These are phyloP conservation scores for Capronia americana DNA, from an alignment of 2,329 filamentous ascomycete genomes.

Conservation along the genomic window DNA sequence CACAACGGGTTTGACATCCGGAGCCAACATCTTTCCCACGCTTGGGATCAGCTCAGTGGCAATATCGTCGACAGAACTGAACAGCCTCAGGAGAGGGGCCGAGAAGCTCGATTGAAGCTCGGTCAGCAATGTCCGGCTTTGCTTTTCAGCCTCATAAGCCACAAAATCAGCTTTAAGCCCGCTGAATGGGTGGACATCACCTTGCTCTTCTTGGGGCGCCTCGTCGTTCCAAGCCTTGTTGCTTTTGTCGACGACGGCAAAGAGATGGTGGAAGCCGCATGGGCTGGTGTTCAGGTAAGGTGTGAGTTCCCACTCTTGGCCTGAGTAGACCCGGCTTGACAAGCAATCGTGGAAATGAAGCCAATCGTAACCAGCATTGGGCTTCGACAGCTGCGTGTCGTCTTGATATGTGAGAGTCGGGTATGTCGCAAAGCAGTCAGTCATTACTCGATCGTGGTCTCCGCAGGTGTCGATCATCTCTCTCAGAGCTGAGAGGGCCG, in stretches of 20 bases:
- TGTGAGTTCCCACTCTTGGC: slow-evolving; percentile 89
- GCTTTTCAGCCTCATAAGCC: slow-evolving; percentile 80
- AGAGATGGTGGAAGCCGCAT: slow-evolving; percentile 88
- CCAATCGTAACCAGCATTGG: slow-evolving; percentile 88
- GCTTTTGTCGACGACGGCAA: slow-evolving; percentile 70
- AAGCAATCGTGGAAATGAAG: slow-evolving; percentile 89
- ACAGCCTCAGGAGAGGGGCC: slow-evolving; percentile 74
- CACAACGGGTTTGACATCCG: slow-evolving; percentile 88
- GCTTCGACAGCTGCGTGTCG: slow-evolving; percentile 88
- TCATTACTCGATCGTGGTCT: slow-evolving; percentile 67
- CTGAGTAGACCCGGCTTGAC: slow-evolving; percentile 77
- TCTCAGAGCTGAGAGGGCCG: slow-evolving; percentile 63
- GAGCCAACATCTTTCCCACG: slow-evolving; percentile 76
- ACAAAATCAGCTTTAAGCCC: slow-evolving; percentile 82
- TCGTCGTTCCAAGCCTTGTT: slow-evolving; percentile 54
- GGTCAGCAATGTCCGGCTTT: slow-evolving; percentile 75
- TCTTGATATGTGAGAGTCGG: slow-evolving; percentile 90
- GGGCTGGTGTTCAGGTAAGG: slow-evolving; percentile 87
- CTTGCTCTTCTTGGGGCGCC: slow-evolving; percentile 52
- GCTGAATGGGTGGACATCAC: slow-evolving; percentile 73
- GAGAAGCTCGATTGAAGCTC: slow-evolving; percentile 74
- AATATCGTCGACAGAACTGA: slow-evolving; percentile 78
- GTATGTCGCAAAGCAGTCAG: slow-evolving; percentile 83
- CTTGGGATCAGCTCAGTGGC: slow-evolving; percentile 85
- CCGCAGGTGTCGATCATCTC: slow-evolving; percentile 69